Conservation (phyloP, 371 early-diverging fungal genomes). For the Lichtheimia corymbifera region DNA sequence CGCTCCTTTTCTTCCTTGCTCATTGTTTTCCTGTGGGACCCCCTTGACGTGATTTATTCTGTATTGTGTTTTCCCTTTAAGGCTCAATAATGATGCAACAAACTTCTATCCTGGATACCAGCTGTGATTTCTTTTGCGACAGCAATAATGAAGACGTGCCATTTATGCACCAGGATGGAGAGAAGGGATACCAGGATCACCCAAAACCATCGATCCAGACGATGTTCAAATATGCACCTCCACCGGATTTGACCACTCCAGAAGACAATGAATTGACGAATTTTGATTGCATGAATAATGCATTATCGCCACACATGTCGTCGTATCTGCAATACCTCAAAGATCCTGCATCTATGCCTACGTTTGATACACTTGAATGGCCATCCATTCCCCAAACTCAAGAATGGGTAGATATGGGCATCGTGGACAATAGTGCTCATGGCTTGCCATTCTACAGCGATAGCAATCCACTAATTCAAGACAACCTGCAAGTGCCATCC, state of each 20-base stretch:
- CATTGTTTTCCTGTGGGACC: neutral
- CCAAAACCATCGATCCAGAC: constrained; percentile 4
- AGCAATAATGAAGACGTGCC: neutral
- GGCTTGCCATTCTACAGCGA: too few relatives aligned
- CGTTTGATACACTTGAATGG: constrained; percentile 4
- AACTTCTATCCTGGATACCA: neutral
- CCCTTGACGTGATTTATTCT: neutral
- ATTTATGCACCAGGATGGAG: neutral
- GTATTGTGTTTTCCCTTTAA: neutral
- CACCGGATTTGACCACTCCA: constrained; percentile 13
- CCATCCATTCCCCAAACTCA: neutral
- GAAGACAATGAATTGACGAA: constrained; percentile 18
- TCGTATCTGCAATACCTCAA: constrained; percentile 22
- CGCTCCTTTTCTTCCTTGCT: neutral
- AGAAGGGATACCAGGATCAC: neutral
- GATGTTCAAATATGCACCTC: constrained; percentile 18
- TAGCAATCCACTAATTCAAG: too few relatives aligned
- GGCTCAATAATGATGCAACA: neutral
- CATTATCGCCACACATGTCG: constrained; percentile 10
- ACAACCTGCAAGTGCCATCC: too few relatives aligned
- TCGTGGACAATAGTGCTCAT: too few relatives aligned
- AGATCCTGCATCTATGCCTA: constrained; percentile 8
- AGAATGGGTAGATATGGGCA: too few relatives aligned
- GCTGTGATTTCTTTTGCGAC: constrained; percentile 1
- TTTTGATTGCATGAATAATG: constrained; percentile 15